A percentile compares a stretch with the other conserved stretches of the same genome.
phyloP scores from a whole-genome alignment of 2,329 filamentous ascomycete species.

The Botrytis tulipae region DNA sequence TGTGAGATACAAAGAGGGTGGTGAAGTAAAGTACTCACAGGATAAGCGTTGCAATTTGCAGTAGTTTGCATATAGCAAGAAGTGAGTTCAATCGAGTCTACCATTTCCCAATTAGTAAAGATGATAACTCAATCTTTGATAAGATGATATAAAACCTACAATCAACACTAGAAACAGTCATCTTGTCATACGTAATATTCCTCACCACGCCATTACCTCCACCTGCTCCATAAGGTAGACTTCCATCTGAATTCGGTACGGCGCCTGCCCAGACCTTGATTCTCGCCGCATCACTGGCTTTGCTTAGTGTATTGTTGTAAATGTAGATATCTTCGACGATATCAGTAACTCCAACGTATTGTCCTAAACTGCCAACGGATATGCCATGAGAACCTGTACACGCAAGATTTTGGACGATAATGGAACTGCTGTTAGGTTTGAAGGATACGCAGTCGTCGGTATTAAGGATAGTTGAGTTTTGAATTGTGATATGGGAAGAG shows the following conservation, averaged over 20 bases:
- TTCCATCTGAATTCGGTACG: conserved; percentile 46
- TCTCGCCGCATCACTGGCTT: conserved; percentile 56
- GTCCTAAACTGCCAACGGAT: conserved; percentile 56
- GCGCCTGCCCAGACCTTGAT: conserved; percentile 59
- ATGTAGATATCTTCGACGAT: conserved; percentile 50
- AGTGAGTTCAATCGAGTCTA: conserved; percentile 39
- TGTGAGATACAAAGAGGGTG: conserved; percentile 24
- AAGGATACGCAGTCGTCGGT: conserved; percentile 51
- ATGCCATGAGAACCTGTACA: conserved; percentile 52
- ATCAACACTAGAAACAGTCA: conserved; percentile 57
- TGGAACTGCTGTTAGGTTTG: conserved; percentile 56
- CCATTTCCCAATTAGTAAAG: background rate
- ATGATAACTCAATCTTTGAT: no score
- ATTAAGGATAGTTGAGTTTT: conserved; percentile 17
- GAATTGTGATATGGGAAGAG: conserved; percentile 16
- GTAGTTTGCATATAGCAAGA: conserved; percentile 60
- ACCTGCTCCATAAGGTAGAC: conserved; percentile 50
- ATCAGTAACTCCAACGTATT: conserved; percentile 50
- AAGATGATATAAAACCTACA: conserved; percentile 19
- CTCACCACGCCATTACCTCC: conserved; percentile 58
- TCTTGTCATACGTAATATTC: conserved; percentile 60
- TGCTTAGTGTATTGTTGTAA: conserved; percentile 45
- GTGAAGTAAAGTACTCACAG: conserved; percentile 40
- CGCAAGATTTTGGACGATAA: conserved; percentile 48
- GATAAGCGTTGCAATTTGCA: conserved; percentile 56